Percentiles rank a stretch among this genome's conserved stretches.
Evolutionary conservation across 129 eudicot species (phyloP).

Genomic region (Lactuca sativa): DNA sequence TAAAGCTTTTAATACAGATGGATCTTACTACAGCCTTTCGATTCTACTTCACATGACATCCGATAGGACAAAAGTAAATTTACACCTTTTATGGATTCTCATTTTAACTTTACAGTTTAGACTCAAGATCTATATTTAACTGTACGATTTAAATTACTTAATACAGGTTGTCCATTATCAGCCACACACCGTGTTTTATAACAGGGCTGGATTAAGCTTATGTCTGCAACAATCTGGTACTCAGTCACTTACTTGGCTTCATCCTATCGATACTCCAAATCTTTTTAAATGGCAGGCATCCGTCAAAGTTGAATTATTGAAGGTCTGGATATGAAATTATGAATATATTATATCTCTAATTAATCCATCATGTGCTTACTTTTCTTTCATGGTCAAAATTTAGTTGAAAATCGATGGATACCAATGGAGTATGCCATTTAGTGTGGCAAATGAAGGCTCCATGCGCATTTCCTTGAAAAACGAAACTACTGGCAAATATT

Average conservation of each 20-base stretch:
- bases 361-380: constrained; percentile 11
- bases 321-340: constrained; percentile 45
- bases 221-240: constrained; percentile 84
- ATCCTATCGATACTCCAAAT: constrained; percentile 76
- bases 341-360: constrained; percentile 1
- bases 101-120: neutral
- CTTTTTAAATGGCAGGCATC: constrained; percentile 73
- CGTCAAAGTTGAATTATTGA: constrained; percentile 61
- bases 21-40: constrained; percentile 92
- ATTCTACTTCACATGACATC: constrained; percentile 82
- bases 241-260: constrained; percentile 54
- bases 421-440: constrained; percentile 83
- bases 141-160: neutral
- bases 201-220: constrained; percentile 67
- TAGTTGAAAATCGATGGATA: constrained; percentile 73
- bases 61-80: constrained; percentile 90
- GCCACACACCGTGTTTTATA: constrained; percentile 78
- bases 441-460: constrained; percentile 77
- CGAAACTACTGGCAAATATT: constrained; percentile 38
- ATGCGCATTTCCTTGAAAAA: constrained; percentile 64
- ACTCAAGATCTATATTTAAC: neutral
- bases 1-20: constrained; percentile 78
- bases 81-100: constrained; percentile 9
- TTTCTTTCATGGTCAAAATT: constrained; percentile 15
- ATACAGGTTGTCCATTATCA: constrained; percentile 92